Evolutionary conservation across 202 grass and related monocot genomes (phyloP), one percentile per base, ranked within the genome.

Genomic region (Eragrostis tef): DNA sequence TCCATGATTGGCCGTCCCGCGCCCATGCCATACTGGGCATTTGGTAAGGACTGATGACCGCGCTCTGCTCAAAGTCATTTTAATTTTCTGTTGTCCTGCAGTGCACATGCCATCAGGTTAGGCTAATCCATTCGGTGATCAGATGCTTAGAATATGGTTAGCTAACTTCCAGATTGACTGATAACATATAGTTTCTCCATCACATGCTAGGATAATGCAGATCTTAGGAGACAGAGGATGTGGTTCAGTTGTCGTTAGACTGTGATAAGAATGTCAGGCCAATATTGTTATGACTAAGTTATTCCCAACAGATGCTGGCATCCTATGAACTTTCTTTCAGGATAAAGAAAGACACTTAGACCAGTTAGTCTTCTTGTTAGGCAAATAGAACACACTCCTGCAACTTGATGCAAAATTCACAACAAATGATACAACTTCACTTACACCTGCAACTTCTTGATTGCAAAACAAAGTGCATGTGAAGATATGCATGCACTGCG

Each of bases 11-110:
- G 95, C n/a, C 86, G 90, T 25, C 95, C 95, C 0, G 90, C 95
- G 48, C 80, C 95, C 52, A 98, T 98, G 95, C 95, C 95, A 0
- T 98, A 95, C 16, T 98, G 95, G 95, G 86, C 95, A 36, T 84
- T 98, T 60, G 95, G 95, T 98, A 88, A 79, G 47, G 0, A 50
- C 5, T 20, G 3, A 26, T 20, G 10, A 26, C 9, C 57, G 27
- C 70, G 1, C 24, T 6, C 17, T 0, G 2, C 39, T n/a, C 52
- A 4, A 1, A 11, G 3, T 15, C 45, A 52, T 45, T 71, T 59
- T 75, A 31, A 19, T 57, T 0, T 14, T 77, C 17, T 67, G 36
- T 0, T 86, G 84, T 77, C 20, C 46, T 46, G 34, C 6, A 39
- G 34, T 34, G 41, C 57, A n/a, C 9, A 47, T 17, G 41, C 12